phyloP scores from a whole-genome alignment of 176 grass and related monocot genomes.

The Pontederia paniculata region DNA sequence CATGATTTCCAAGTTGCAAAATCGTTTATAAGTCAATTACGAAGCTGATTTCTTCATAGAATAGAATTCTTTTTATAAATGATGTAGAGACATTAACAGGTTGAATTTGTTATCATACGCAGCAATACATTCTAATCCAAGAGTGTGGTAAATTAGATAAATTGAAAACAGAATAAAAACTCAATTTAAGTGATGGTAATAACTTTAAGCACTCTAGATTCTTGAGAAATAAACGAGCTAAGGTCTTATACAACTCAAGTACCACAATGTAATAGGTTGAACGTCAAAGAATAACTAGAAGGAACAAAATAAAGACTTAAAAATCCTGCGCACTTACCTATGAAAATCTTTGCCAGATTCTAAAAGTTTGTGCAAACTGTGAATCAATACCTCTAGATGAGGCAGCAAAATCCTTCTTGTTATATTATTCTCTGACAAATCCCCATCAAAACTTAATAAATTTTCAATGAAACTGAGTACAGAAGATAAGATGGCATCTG shows the following conservation, averaged over 20 bases:
- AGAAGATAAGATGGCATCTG: conserved; percentile 61
- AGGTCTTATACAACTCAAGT: background rate
- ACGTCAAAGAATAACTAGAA: background rate
- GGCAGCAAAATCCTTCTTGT: conserved; percentile 49
- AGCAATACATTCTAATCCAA: too few relatives aligned
- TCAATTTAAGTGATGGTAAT: too few relatives aligned
- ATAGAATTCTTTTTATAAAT: too few relatives aligned
- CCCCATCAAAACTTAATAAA: conserved; percentile 67
- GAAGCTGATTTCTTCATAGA: too few relatives aligned
- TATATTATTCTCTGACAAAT: conserved; percentile 38
- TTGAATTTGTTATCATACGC: too few relatives aligned
- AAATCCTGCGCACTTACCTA: conserved; percentile 34
- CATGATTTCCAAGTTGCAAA: too few relatives aligned
- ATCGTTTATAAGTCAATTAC: too few relatives aligned
- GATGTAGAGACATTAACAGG: too few relatives aligned
- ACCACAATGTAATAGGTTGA: conserved; percentile 2
- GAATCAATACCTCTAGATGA: conserved; percentile 73
- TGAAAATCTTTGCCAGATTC: conserved; percentile 55
- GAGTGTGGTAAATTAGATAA: too few relatives aligned
- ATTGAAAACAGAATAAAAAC: too few relatives aligned
- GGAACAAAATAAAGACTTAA: background rate
- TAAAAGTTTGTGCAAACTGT: conserved; percentile 71
- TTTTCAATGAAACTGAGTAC: conserved; percentile 79
- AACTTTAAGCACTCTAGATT: too few relatives aligned
- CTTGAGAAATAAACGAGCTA: background rate